Base-by-base conservation (phyloP, 2,329 filamentous ascomycete genomes). In the Diplodia sapinea region DNA sequence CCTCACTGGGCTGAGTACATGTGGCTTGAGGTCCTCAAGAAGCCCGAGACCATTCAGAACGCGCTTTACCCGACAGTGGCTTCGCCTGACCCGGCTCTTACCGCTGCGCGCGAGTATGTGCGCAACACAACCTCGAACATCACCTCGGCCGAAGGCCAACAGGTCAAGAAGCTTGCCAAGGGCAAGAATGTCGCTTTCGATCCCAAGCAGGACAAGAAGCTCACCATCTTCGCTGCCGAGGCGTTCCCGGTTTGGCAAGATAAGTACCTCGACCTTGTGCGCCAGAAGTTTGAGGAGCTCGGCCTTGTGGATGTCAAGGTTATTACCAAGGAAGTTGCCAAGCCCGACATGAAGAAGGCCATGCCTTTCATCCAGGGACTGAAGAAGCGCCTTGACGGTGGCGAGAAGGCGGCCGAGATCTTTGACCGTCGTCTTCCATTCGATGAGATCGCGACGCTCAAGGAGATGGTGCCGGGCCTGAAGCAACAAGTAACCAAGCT, bases 1-100 rank as follows among this genome's bases (percentile, higher is more conserved):
- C 94, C 95, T 68, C 95, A 99, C 81, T 98, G 93, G 90, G 85
- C 92, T 56, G 95, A 99, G 77, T 91, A 96, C 80, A 88, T 99
- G 76, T 98, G 93, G 93, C 87, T 91, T 66, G 94, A 98, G 80
- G 88, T 98, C 1, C 87, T 99, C 69, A 88, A 91, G 77, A 93
- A 89, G 82, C 79, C 86, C 43, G 81, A 84, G 66, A 91, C 90
- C 8, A 88, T 99, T 74, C 94, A 98, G 81, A 88, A 89, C 64
- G 93, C 91, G 13, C 84, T 84, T 50, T 97, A 88, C 85, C 93
- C 93, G 15, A 81, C 86, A 62, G 88, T 92, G 0, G 87, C 90
- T 0, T 84, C 86, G 26, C 83, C 89, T 1, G 84, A 91, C 70
- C 82, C 89, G 4, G 82, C 84, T 52, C 86, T 97, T 68, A 90